These are phyloP conservation scores for Cokeromyces recurvatus DNA, from an alignment of 371 early-diverging fungal genomes.

Conservation along the genomic window DNA sequence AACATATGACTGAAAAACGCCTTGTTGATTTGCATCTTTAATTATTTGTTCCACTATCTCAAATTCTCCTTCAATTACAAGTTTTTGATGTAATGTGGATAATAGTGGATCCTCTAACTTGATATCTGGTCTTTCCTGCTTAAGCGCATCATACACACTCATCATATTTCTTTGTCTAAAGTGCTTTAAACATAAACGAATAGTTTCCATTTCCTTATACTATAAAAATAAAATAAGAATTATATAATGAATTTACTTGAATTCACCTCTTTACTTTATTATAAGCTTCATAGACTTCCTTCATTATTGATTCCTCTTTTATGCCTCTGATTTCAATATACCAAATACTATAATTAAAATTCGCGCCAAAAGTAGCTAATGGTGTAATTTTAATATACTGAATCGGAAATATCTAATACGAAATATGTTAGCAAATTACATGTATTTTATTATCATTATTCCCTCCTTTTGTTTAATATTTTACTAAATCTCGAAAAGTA, in stretches of 20 bases:
- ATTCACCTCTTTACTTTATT: slow-evolving; percentile 43
- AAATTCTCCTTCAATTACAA: slow-evolving; percentile 76
- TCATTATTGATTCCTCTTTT: slow-evolving; percentile 59
- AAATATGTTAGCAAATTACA: too few relatives aligned
- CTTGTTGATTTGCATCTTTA: slow-evolving; percentile 41
- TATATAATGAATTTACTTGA: neutral
- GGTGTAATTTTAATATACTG: slow-evolving; percentile 95
- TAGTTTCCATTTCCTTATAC: slow-evolving; percentile 75
- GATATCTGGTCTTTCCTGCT: slow-evolving; percentile 56
- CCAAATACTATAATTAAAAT: slow-evolving; percentile 97
- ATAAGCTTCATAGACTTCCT: slow-evolving; percentile 55
- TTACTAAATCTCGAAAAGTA: slow-evolving; percentile 56
- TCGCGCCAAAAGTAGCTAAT: slow-evolving; percentile 84
- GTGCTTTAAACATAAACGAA: slow-evolving; percentile 84
- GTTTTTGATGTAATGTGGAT: slow-evolving; percentile 58
- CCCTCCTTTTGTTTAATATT: too few relatives aligned
- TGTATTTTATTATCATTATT: too few relatives aligned
- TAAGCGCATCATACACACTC: slow-evolving; percentile 65
- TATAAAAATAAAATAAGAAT: slow-evolving; percentile 11
- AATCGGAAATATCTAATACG: slow-evolving; percentile 68
- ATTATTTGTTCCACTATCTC: slow-evolving; percentile 67
- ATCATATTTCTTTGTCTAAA: slow-evolving; percentile 78
- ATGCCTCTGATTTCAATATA: slow-evolving; percentile 85
- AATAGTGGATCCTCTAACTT: slow-evolving; percentile 78
- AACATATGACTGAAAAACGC: slow-evolving; percentile 71